Percentiles rank a stretch among this genome's conserved stretches.
phyloP scores from a whole-genome alignment of 148 eudicot species.

The Amaranthus palmeri region DNA sequence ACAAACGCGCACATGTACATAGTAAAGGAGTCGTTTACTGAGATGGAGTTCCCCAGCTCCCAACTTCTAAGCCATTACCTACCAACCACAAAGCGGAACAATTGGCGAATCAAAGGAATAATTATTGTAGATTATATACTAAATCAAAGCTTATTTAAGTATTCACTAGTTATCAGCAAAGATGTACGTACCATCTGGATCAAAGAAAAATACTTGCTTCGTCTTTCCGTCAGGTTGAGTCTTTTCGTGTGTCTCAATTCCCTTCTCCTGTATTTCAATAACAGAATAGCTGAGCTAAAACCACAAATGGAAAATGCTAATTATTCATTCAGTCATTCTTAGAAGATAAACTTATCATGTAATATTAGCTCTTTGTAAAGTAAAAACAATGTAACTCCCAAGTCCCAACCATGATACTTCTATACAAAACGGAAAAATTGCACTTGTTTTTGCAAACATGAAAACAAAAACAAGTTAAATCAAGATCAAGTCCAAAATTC shows the following conservation, averaged over 20 bases:
- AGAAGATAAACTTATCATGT: too few relatives aligned
- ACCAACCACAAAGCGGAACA: constrained; percentile 11
- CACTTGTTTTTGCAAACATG: too few relatives aligned
- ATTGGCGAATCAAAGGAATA: neutral
- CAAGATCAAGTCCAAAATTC: too few relatives aligned
- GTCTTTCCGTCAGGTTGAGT: constrained; percentile 69
- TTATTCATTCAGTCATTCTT: neutral
- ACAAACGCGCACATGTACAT: neutral
- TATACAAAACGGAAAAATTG: too few relatives aligned
- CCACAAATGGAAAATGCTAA: neutral
- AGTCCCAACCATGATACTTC: too few relatives aligned
- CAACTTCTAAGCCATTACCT: constrained; percentile 88
- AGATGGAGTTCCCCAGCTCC: constrained; percentile 29
- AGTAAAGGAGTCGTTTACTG: constrained; percentile 1
- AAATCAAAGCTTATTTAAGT: neutral
- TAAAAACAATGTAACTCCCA: too few relatives aligned
- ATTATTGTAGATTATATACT: neutral
- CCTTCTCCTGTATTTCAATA: constrained; percentile 53
- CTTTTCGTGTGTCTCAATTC: constrained; percentile 61
- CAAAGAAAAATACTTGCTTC: constrained; percentile 91
- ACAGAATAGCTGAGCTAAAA: neutral
- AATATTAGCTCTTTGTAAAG: too few relatives aligned
- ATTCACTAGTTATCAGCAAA: neutral
- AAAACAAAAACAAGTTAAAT: too few relatives aligned
- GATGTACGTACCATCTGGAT: constrained; percentile 73